These are phyloP conservation scores for Hymenoscyphus scutula DNA, from an alignment of 2,329 filamentous ascomycete genomes.

Conservation along the genomic window DNA sequence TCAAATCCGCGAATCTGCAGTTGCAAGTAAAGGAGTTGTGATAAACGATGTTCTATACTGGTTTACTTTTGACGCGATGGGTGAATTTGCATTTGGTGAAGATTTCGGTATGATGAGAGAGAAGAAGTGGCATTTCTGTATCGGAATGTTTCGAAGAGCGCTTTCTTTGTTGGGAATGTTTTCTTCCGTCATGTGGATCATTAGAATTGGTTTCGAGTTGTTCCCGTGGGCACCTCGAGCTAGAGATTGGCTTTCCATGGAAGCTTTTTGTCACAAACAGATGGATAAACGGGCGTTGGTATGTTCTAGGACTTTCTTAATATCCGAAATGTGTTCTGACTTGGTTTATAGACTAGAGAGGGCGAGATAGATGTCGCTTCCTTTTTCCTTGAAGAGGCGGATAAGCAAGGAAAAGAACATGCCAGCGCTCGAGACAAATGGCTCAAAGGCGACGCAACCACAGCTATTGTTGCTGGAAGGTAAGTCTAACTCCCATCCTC, in stretches of 20 bases:
- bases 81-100: conserved; percentile 43
- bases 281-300: conserved; percentile 8
- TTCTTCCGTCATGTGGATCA: conserved; percentile 3
- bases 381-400: not conserved
- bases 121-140: conserved; percentile 1
- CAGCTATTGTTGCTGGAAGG: conserved; percentile 11
- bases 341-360: not conserved
- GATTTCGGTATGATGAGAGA: conserved; percentile 12
- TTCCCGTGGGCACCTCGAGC: conserved; percentile 1
- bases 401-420: not conserved
- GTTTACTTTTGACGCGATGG: conserved; percentile 48
- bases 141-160: conserved; percentile 6
- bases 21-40: not conserved
- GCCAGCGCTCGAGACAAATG: not conserved
- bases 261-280: conserved; percentile 1
- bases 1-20: not conserved
- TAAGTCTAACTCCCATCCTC: not conserved
- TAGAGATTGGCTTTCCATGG: conserved; percentile 1
- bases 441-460: conserved; percentile 7
- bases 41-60: conserved; percentile 30
- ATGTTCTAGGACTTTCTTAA: not conserved
- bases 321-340: not conserved
- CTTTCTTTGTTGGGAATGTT: conserved; percentile 4
- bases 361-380: not conserved
- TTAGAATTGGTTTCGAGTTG: not conserved